These are phyloP conservation scores for Leccinellum albellum DNA, from an alignment of 768 basidiomycete species.

Conservation along the genomic window DNA sequence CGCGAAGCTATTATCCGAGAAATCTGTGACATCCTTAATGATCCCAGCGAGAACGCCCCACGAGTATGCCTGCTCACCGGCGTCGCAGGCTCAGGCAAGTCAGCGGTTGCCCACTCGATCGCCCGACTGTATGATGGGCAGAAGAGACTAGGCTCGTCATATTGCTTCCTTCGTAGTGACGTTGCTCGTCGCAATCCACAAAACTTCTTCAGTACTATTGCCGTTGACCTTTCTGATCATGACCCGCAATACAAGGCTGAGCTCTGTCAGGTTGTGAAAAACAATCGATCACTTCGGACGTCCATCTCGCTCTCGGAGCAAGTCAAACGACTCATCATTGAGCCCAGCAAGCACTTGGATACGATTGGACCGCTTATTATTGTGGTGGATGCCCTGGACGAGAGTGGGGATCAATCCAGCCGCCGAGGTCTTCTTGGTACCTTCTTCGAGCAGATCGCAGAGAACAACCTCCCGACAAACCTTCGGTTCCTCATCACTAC, in stretches of 20 bases:
- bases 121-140: slow-evolving; percentile 25
- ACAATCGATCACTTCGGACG: slow-evolving; percentile 23
- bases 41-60: slow-evolving; percentile 8
- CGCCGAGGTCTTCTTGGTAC: slow-evolving; percentile 22
- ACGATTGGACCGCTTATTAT: slow-evolving; percentile 31
- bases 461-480: slow-evolving; percentile 16
- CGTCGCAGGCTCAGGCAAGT: slow-evolving; percentile 30
- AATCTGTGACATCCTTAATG: slow-evolving; percentile 17
- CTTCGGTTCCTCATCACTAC: slow-evolving; percentile 27
- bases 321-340: slow-evolving; percentile 27
- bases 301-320: slow-evolving; percentile 21
- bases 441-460: slow-evolving; percentile 10
- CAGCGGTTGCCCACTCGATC: slow-evolving; percentile 29
- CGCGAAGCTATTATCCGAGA: slow-evolving; percentile 15
- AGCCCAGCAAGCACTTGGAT: slow-evolving; percentile 20
- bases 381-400: slow-evolving; percentile 35
- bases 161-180: slow-evolving; percentile 23
- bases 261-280: slow-evolving; percentile 14
- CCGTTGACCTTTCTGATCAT: slow-evolving; percentile 31
- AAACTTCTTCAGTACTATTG: slow-evolving; percentile 34
- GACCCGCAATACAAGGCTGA: slow-evolving; percentile 22
- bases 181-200: slow-evolving; percentile 18
- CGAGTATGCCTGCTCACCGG: slow-evolving; percentile 29
- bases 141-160: slow-evolving; percentile 30
- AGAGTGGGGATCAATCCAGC: slow-evolving; percentile 17